phyloP scores from a whole-genome alignment of 1,139 yeast species.

The Nakaseomyces kungkrabaensis region DNA sequence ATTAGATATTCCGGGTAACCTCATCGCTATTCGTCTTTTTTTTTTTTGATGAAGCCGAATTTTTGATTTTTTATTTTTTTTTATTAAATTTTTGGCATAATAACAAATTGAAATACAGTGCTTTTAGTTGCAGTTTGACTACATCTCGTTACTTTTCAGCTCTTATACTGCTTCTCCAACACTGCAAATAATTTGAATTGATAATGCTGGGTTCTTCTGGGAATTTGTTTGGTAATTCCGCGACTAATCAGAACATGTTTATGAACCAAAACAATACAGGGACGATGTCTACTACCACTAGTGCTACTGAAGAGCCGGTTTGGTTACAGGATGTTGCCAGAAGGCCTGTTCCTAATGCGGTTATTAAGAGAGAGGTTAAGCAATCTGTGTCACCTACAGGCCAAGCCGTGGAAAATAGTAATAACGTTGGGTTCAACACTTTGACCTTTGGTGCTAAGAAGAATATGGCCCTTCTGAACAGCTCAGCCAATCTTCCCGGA shows the following conservation, averaged over 20 bases:
- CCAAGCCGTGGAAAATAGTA: conserved; percentile 5
- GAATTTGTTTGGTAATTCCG: neutral
- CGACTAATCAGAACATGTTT: neutral
- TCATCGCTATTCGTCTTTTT: neutral
- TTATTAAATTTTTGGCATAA: neutral
- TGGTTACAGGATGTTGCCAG: conserved; percentile 7
- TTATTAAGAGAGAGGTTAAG: conserved; percentile 3
- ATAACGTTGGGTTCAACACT: conserved; percentile 25
- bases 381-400: neutral
- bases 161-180: no score
- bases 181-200: no score
- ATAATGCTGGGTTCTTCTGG: neutral
- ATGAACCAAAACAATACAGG: conserved; percentile 5
- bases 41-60: neutral
- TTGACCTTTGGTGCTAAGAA: conserved; percentile 32
- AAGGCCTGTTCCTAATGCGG: conserved; percentile 3
- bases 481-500: conserved; percentile 19
- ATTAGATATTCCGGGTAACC: neutral
- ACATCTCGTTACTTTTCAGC: no score
- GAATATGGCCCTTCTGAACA: conserved; percentile 3
- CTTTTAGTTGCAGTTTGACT: no score
- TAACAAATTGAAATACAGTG: no score
- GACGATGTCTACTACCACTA: conserved; percentile 9
- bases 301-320: conserved; percentile 2
- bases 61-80: neutral